These are phyloP conservation scores for Sideroxylon spinosum DNA, from an alignment of 179 eudicot species.

Conservation along the genomic window DNA sequence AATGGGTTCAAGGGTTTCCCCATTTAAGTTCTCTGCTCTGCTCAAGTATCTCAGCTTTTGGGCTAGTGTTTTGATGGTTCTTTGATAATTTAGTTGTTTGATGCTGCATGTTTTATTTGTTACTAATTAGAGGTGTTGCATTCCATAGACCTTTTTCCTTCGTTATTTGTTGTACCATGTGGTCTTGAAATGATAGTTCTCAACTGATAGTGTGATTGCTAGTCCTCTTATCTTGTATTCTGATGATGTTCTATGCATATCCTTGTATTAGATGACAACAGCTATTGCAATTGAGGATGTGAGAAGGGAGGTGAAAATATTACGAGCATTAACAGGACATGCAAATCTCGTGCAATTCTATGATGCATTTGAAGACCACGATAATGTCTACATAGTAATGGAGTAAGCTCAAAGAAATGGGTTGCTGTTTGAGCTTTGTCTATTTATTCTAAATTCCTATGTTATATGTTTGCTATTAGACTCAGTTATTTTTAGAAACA, in stretches of 20 bases:
- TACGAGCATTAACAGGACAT: conserved; percentile 46
- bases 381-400: conserved; percentile 58
- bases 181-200: not conserved
- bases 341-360: conserved; percentile 42
- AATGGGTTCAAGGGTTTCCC: not conserved
- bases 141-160: not conserved
- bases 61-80: not conserved
- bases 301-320: conserved; percentile 58
- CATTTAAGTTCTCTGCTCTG: not conserved
- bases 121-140: not conserved
- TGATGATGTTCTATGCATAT: not conserved
- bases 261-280: conserved; percentile 47
- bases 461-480: not conserved
- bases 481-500: not conserved
- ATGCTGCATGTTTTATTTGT: not conserved
- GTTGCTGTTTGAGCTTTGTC: not conserved
- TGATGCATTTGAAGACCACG: conserved; percentile 59
- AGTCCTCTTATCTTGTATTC: not conserved
- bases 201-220: not conserved
- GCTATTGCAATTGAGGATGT: conserved; percentile 67
- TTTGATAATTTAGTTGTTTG: not conserved
- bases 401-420: conserved; percentile 43
- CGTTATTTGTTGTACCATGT: not conserved
- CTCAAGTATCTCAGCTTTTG: not conserved
- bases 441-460: not conserved